phyloP scores from a whole-genome alignment of 2,329 filamentous ascomycete genomes.

The Paraphoma chrysanthemicola region DNA sequence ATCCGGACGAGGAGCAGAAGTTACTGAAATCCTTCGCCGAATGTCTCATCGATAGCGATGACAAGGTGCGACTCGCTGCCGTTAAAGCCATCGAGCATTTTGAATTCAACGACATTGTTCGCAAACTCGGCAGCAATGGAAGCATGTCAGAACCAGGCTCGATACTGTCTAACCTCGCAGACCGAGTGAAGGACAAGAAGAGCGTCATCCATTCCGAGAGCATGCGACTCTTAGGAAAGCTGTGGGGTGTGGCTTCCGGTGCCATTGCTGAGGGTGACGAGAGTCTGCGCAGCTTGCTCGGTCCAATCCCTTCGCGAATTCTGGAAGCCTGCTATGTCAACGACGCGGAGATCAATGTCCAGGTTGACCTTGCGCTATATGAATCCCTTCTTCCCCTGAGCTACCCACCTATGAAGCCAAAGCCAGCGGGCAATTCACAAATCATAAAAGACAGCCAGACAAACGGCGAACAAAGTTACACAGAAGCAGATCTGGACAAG shows the following conservation, averaged over 20 bases:
- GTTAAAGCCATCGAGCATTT: slow-evolving; percentile 84
- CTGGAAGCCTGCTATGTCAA: slow-evolving; percentile 91
- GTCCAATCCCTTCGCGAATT: slow-evolving; percentile 82
- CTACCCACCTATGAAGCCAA: slow-evolving; percentile 75
- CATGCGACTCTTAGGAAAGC: slow-evolving; percentile 80
- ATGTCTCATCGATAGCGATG: slow-evolving; percentile 86
- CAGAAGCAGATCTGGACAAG: slow-evolving; percentile 69
- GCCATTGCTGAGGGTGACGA: slow-evolving; percentile 87
- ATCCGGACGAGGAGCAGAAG: slow-evolving; percentile 77
- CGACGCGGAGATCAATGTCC: slow-evolving; percentile 81
- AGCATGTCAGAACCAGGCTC: slow-evolving; percentile 78
- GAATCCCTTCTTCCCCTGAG: slow-evolving; percentile 89
- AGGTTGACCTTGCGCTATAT: slow-evolving; percentile 84
- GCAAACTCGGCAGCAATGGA: slow-evolving; percentile 79
- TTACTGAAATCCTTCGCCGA: slow-evolving; percentile 78
- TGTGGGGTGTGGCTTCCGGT: slow-evolving; percentile 92
- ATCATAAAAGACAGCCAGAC: slow-evolving; percentile 65
- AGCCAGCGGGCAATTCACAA: slow-evolving; percentile 62
- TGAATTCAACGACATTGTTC: slow-evolving; percentile 78
- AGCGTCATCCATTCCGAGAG: slow-evolving; percentile 82
- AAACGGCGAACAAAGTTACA: slow-evolving; percentile 52
- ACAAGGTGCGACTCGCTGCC: slow-evolving; percentile 89
- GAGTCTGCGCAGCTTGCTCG: slow-evolving; percentile 74
- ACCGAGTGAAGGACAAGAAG: slow-evolving; percentile 87
- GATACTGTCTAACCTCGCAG: slow-evolving; percentile 80